Evolutionary conservation across 768 basidiomycete genomes (phyloP).

Genomic region (Trichaptum fuscoviolaceum): DNA sequence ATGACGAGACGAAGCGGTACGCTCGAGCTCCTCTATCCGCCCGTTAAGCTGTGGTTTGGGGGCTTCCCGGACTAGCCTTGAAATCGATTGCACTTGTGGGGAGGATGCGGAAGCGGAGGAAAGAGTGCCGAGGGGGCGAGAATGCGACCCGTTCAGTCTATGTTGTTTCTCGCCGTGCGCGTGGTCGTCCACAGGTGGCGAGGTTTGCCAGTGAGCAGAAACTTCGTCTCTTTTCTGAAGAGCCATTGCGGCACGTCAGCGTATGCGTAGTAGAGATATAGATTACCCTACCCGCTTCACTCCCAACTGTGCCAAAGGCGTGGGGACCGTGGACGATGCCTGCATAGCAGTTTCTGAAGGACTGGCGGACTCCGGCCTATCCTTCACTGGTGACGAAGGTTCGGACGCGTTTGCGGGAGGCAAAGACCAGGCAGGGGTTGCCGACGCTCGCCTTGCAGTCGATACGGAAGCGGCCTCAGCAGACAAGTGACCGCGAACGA

Average conservation of each 20-base stretch:
- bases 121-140: not conserved
- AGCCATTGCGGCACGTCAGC: not conserved
- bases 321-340: not conserved
- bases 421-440: not conserved
- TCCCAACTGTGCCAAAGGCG: not conserved
- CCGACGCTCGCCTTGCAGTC: not conserved
- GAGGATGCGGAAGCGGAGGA: not conserved
- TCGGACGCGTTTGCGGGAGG: not conserved
- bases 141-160: not conserved
- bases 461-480: not conserved
- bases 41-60: not conserved
- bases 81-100: not conserved
- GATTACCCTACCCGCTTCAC: not conserved
- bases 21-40: not conserved
- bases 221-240: not conserved
- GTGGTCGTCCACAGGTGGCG: not conserved
- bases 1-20: not conserved
- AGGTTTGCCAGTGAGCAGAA: not conserved
- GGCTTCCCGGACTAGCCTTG: not conserved
- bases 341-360: not conserved
- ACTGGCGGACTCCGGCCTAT: not conserved
- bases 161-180: not conserved
- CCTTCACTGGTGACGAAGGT: not conserved
- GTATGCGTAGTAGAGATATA: not conserved
- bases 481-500: not conserved